Percentiles rank a stretch among this genome's conserved stretches.
Evolutionary conservation across 2,329 filamentous ascomycete genomes (phyloP).

Genomic region (Macrophomina tecta): DNA sequence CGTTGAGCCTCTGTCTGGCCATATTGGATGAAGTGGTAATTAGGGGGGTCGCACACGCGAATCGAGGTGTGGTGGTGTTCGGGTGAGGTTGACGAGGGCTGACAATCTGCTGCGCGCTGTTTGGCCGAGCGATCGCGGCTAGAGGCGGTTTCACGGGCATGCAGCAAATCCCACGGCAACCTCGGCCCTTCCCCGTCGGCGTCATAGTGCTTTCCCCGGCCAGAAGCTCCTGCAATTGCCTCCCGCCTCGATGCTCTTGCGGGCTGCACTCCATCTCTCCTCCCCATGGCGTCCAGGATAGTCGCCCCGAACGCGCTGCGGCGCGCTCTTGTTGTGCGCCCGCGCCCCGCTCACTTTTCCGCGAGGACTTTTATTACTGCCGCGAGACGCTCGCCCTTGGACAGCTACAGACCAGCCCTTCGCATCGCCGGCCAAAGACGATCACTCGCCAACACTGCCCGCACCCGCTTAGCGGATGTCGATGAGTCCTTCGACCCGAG

Average conservation of each 20-base stretch:
- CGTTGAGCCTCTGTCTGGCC: background rate
- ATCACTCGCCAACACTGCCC: constrained; percentile 42
- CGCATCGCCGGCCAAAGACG: constrained; percentile 47
- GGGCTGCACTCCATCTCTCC: background rate
- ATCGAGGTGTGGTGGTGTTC: background rate
- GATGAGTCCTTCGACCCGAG: constrained; percentile 52
- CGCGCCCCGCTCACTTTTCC: background rate
- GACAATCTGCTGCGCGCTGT: constrained; percentile 23
- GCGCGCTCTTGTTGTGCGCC: constrained; percentile 18
- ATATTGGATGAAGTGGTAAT: background rate
- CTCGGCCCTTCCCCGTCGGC: constrained; percentile 24
- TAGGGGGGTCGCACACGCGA: background rate
- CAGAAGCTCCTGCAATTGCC: constrained; percentile 8
- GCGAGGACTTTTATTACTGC: constrained; percentile 6
- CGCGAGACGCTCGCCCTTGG: background rate
- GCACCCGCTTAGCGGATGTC: constrained; percentile 42
- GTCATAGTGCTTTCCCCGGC: constrained; percentile 23
- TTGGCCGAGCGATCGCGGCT: constrained; percentile 12
- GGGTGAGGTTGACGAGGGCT: constrained; percentile 16
- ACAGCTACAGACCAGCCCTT: constrained; percentile 39
- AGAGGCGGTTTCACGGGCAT: constrained; percentile 14
- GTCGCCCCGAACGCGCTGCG: constrained; percentile 10
- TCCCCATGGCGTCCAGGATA: constrained; percentile 29
- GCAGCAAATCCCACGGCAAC: constrained; percentile 14
- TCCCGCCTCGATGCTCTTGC: constrained; percentile 20